These are phyloP conservation scores for Russula vinacea DNA, from an alignment of 768 basidiomycete genomes.

Conservation along the genomic window DNA sequence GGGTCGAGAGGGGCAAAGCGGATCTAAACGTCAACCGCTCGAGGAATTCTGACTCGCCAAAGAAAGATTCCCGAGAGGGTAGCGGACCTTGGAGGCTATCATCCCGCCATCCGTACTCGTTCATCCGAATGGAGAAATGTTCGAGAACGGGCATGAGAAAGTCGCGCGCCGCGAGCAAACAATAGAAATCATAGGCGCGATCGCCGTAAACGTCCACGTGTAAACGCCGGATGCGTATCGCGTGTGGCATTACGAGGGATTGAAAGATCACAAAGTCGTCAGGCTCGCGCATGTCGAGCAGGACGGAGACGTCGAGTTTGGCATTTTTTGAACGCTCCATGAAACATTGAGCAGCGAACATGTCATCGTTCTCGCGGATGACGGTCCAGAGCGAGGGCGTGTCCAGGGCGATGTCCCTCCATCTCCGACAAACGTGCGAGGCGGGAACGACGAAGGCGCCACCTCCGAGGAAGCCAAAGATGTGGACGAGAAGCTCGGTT, in stretches of 20 bases:
- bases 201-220: slow-evolving; percentile 14
- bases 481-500: slow-evolving; percentile 17
- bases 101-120: slow-evolving; percentile 10
- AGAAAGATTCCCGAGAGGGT: neutral
- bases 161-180: neutral
- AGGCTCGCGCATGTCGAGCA: slow-evolving; percentile 1
- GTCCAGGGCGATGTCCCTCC: slow-evolving; percentile 4
- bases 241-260: neutral
- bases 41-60: neutral
- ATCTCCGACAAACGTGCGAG: slow-evolving; percentile 18
- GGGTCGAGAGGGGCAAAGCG: slow-evolving; percentile 3
- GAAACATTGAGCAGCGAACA: neutral
- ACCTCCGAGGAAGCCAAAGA: slow-evolving; percentile 15
- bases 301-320: slow-evolving; percentile 15
- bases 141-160: slow-evolving; percentile 9
- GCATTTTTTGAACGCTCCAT: slow-evolving; percentile 4
- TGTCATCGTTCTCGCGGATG: slow-evolving; percentile 14
- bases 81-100: neutral
- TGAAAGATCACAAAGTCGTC: neutral
- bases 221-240: slow-evolving; percentile 6
- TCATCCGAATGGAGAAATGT: slow-evolving; percentile 20
- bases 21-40: slow-evolving; percentile 2
- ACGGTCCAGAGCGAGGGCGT: slow-evolving; percentile 15
- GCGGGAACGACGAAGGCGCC: slow-evolving; percentile 10
- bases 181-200: slow-evolving; percentile 17